Evolutionary conservation across 2,329 filamentous ascomycete species (phyloP).

Genomic region (Pyrenochaeta sp.): DNA sequence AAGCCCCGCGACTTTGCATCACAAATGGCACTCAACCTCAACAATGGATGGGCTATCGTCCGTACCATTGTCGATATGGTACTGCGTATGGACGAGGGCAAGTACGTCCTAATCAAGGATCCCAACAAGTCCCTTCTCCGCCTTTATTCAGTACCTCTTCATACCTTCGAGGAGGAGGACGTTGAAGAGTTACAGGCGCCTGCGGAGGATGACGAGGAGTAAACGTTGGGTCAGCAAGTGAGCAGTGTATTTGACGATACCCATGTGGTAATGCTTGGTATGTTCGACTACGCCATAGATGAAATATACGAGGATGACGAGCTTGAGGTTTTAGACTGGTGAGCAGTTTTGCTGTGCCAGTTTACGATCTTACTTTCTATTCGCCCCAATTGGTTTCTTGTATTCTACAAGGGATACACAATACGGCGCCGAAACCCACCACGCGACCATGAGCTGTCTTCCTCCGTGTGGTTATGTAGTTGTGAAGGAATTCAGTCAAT

Average conservation of each 20-base stretch:
- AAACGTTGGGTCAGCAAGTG: slow-evolving; percentile 27
- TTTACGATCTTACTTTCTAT: neutral
- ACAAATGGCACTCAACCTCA: slow-evolving; percentile 97
- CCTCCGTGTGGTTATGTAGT: too few relatives aligned
- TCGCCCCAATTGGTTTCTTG: neutral
- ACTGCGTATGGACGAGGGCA: slow-evolving; percentile 77
- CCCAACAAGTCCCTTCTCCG: slow-evolving; percentile 96
- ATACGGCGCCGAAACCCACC: too few relatives aligned
- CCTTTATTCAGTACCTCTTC: slow-evolving; percentile 86
- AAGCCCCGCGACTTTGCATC: slow-evolving; percentile 96
- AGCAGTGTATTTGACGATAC: slow-evolving; percentile 26
- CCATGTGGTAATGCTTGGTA: slow-evolving; percentile 27
- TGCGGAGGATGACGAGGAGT: slow-evolving; percentile 65
- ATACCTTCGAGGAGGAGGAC: slow-evolving; percentile 91
- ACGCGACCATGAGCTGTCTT: too few relatives aligned
- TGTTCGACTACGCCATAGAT: slow-evolving; percentile 27
- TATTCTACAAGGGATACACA: neutral
- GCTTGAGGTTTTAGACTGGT: neutral
- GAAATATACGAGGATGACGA: slow-evolving; percentile 24
- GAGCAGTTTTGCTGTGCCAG: neutral
- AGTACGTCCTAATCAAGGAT: slow-evolving; percentile 84
- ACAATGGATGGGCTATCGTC: slow-evolving; percentile 99
- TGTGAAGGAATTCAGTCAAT: too few relatives aligned
- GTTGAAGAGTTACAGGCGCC: slow-evolving; percentile 72
- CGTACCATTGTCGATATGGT: slow-evolving; percentile 97